Base-by-base conservation (phyloP, 805 yeast species). In the Monosporozyma solicola region DNA sequence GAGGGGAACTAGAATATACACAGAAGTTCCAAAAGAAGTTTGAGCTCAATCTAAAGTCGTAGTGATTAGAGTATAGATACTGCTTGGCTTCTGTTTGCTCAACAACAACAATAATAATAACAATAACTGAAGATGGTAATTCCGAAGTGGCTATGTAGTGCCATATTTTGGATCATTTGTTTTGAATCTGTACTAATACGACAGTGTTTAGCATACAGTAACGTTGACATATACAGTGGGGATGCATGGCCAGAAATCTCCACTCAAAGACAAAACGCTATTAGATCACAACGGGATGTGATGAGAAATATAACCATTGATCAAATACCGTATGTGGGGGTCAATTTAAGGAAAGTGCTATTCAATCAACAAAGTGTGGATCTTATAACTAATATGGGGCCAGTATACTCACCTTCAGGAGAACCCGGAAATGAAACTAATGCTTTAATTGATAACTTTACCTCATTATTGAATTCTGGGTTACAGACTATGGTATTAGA, bases 401-500 rank as follows among this genome's bases (percentile, higher is more conserved):
- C 0, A 57, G 61, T 0, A 59, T 77, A 0, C 49, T 77, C 10
- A 47, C 11, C 31, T 11, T 24, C 27, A 5, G 22, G 32, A 29
- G 15, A 22, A 24, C n/a, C 16, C 15, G 16, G 29, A 11, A 27
- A 47, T 24, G 49, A 47, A 24, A 47, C 39, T 22, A 24, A 22
- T 35, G 31, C 41, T 3, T 24, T 47, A 25, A 33, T 43, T 43
- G 29, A 48, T 0, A 53, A 56, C 1, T 57, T 77, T 1, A 51
- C 59, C 4, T 52, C 56, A 0, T 48, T 80, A 20, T 57, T 84
- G 45, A 59, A 64, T 39, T 65, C 66, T 2, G 86, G 86, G 0
- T 67, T 75, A 0, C 76, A 74, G 51, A 64, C 74, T 0, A 62
- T 81, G n/a, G 66, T 71, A 51, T 50, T 83, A 3, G 87, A 85